Percentiles rank a stretch among this genome's conserved stretches.
Conservation (phyloP, 805 yeast genomes). For the Ogataea neopini region DNA sequence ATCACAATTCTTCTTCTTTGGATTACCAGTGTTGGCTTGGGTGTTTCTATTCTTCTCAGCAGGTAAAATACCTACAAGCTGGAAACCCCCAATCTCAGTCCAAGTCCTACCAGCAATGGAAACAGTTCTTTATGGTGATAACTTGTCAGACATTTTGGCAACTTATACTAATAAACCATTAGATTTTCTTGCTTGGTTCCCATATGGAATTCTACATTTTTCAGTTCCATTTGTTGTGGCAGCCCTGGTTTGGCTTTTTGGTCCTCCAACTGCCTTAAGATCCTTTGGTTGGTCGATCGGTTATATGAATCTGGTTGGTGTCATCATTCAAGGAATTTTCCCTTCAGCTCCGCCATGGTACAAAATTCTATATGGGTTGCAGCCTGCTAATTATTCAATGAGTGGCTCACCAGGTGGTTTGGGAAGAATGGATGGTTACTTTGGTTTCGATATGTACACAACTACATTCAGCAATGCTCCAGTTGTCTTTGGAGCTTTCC, state of each 20-base stretch:
- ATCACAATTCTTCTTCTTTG: constrained; percentile 80
- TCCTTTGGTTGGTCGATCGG: constrained; percentile 92
- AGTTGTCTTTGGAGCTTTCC: constrained; percentile 78
- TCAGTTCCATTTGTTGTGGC: constrained; percentile 86
- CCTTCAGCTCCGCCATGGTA: constrained; percentile 99
- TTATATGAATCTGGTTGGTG: constrained; percentile 86
- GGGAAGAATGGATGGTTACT: constrained; percentile 74
- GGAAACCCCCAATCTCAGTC: constrained; percentile 88
- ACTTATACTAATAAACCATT: constrained; percentile 61
- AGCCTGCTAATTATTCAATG: constrained; percentile 88
- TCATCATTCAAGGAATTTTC: constrained; percentile 70
- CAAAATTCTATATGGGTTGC: constrained; percentile 72
- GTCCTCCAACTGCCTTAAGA: constrained; percentile 83
- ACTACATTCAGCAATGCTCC: constrained; percentile 81
- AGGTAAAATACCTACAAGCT: constrained; percentile 65
- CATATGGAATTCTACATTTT: constrained; percentile 88
- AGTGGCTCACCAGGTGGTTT: constrained; percentile 93
- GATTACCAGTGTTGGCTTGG: constrained; percentile 85
- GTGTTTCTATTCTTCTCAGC: constrained; percentile 77
- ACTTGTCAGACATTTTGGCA: constrained; percentile 80
- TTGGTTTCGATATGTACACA: constrained; percentile 81
- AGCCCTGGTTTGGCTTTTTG: constrained; percentile 73
- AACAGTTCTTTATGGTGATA: constrained; percentile 89
- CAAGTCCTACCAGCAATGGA: constrained; percentile 89
- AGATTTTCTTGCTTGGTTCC: constrained; percentile 92